Conservation (phyloP, 768 basidiomycete genomes). For the Mycena kentingensis region DNA sequence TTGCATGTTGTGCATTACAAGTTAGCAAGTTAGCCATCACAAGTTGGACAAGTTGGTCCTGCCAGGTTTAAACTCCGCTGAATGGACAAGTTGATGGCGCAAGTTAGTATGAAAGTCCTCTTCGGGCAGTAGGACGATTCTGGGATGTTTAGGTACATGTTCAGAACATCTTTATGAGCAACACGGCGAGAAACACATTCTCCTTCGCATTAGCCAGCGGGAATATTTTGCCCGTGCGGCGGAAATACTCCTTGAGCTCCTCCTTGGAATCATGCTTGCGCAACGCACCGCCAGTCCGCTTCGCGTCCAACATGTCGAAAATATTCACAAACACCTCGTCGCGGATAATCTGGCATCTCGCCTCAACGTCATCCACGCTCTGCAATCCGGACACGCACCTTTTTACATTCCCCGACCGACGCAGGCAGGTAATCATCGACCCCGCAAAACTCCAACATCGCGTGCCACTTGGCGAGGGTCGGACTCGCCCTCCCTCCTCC, state of each 20-base stretch:
- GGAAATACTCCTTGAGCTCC: constrained; percentile 10
- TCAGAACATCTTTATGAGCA: constrained; percentile 15
- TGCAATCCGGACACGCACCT: constrained; percentile 8
- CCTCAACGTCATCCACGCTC: background rate
- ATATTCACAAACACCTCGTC: constrained; percentile 18
- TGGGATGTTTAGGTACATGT: no score
- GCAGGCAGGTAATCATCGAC: constrained; percentile 4
- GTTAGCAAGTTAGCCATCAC: no score
- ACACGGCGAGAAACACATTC: constrained; percentile 17
- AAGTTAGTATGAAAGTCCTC: no score
- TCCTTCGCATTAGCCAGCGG: constrained; percentile 12
- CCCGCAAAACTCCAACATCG: constrained; percentile 12
- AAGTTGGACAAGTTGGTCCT: no score
- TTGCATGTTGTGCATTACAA: no score
- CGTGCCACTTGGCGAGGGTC: constrained; percentile 22
- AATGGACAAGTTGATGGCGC: no score
- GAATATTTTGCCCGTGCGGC: constrained; percentile 9
- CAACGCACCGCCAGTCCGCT: constrained; percentile 12
- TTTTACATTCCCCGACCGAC: constrained; percentile 17
- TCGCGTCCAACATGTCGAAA: constrained; percentile 16
- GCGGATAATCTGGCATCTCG: constrained; percentile 3
- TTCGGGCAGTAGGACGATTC: no score
- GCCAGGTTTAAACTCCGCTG: no score
- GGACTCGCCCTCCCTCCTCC: constrained; percentile 4
- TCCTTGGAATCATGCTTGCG: constrained; percentile 6